These are phyloP conservation scores for Anthostomella pinea DNA, from an alignment of 2,329 filamentous ascomycete species.

Conservation along the genomic window DNA sequence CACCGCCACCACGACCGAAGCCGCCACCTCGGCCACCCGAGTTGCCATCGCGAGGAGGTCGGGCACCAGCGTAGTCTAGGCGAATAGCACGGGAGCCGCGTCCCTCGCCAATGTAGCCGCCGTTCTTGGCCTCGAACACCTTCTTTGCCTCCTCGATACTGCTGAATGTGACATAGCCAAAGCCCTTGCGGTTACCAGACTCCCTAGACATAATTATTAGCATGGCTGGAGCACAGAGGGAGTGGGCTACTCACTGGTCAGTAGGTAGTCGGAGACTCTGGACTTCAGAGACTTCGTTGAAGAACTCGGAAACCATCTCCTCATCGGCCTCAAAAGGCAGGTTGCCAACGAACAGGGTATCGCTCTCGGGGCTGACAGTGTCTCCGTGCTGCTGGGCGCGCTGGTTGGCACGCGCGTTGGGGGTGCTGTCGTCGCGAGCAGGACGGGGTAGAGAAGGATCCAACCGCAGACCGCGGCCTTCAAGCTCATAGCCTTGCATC, in stretches of 20 bases:
- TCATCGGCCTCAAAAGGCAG: constrained; percentile 80
- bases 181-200: constrained; percentile 82
- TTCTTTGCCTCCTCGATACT: constrained; percentile 79
- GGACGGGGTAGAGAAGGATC: constrained; percentile 72
- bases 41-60: constrained; percentile 56
- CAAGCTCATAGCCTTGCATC: constrained; percentile 72
- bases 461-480: constrained; percentile 72
- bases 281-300: constrained; percentile 67
- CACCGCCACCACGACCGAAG: constrained; percentile 49
- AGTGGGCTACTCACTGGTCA: constrained; percentile 57
- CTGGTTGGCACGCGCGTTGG: constrained; percentile 56
- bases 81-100: constrained; percentile 73
- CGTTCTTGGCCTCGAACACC: constrained; percentile 69
- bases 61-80: constrained; percentile 76
- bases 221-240: background rate
- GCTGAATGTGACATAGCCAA: constrained; percentile 83
- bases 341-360: constrained; percentile 91
- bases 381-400: constrained; percentile 74
- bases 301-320: constrained; percentile 70
- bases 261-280: constrained; percentile 84
- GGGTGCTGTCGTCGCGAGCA: constrained; percentile 49
- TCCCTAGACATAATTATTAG: constrained; percentile 54
- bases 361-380: constrained; percentile 71
- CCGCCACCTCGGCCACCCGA: constrained; percentile 47
- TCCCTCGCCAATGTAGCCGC: constrained; percentile 59